Evolutionary conservation across 441 rosid genomes (phyloP).

Genomic region (Bocquillonia castaneifolia): DNA sequence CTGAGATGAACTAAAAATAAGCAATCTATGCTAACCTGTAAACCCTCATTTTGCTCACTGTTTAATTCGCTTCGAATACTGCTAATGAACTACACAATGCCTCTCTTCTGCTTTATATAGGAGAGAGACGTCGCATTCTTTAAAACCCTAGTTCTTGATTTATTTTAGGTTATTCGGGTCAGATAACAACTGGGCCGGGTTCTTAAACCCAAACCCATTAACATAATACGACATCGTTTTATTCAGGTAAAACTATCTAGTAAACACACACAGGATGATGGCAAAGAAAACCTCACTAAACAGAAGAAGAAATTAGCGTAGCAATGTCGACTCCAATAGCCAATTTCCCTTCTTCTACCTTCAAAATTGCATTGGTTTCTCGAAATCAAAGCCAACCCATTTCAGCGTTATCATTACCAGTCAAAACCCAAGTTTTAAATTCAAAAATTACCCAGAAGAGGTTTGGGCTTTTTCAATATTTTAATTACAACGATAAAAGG

Average conservation of each 20-base stretch:
- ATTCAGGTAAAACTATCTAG: too few relatives aligned
- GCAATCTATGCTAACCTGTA: background rate
- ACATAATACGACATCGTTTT: background rate
- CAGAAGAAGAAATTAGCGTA: background rate
- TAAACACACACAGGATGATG: too few relatives aligned
- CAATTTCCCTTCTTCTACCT: conserved; percentile 21
- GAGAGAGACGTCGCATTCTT: too few relatives aligned
- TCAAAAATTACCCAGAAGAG: conserved; percentile 10
- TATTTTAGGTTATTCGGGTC: background rate
- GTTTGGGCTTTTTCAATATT: conserved; percentile 19
- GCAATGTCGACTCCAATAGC: conserved; percentile 22
- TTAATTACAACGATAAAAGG: conserved; percentile 14
- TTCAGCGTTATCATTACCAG: conserved; percentile 1
- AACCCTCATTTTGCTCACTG: background rate
- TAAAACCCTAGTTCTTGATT: background rate
- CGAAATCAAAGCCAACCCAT: conserved; percentile 6
- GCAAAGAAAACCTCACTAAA: conserved; percentile 12
- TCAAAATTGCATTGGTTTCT: conserved; percentile 23
- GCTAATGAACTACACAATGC: background rate
- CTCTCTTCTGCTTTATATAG: background rate
- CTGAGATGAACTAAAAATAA: too few relatives aligned
- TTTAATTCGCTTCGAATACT: background rate
- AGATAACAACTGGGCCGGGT: background rate
- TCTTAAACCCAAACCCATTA: background rate
- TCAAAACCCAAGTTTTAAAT: conserved; percentile 16